These are phyloP conservation scores for Stramenopiles sp. DNA, from an alignment of 352 stramenopile species.

Conservation along the genomic window DNA sequence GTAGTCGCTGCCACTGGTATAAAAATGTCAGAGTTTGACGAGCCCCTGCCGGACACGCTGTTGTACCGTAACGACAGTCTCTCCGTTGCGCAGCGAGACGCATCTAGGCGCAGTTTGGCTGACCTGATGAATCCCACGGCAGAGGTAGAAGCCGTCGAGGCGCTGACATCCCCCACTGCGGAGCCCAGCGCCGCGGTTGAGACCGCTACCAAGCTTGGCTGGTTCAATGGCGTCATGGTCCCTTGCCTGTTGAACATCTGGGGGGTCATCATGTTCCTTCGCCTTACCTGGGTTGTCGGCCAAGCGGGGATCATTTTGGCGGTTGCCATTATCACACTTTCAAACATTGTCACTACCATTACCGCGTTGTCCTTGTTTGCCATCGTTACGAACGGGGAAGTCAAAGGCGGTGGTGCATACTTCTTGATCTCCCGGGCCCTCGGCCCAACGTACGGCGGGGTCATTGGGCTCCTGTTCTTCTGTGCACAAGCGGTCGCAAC, in stretches of 20 bases:
- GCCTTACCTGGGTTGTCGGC: slow-evolving; percentile 50
- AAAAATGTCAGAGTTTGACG: background rate
- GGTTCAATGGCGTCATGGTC: slow-evolving; percentile 44
- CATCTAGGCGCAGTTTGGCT: background rate
- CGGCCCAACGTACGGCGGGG: slow-evolving; percentile 56
- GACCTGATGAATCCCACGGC: background rate
- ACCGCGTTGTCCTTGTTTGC: slow-evolving; percentile 50
- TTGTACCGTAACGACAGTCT: slow-evolving; percentile 6
- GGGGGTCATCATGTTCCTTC: slow-evolving; percentile 65
- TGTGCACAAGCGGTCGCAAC: slow-evolving; percentile 44
- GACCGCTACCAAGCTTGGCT: slow-evolving; percentile 19
- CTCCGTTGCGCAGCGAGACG: background rate
- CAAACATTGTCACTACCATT: slow-evolving; percentile 38
- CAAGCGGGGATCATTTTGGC: slow-evolving; percentile 52
- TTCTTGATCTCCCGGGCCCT: slow-evolving; percentile 45
- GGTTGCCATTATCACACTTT: slow-evolving; percentile 41
- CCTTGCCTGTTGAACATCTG: slow-evolving; percentile 67
- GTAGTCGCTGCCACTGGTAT: background rate
- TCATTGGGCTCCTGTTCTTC: slow-evolving; percentile 67
- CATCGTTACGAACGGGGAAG: slow-evolving; percentile 58
- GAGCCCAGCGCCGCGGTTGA: background rate
- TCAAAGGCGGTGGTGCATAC: slow-evolving; percentile 42
- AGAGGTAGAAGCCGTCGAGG: too few species aligned
- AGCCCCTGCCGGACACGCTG: background rate
- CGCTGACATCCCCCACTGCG: too few species aligned